phyloP scores from a whole-genome alignment of 331 rosid species.

The Malus hybrid region DNA sequence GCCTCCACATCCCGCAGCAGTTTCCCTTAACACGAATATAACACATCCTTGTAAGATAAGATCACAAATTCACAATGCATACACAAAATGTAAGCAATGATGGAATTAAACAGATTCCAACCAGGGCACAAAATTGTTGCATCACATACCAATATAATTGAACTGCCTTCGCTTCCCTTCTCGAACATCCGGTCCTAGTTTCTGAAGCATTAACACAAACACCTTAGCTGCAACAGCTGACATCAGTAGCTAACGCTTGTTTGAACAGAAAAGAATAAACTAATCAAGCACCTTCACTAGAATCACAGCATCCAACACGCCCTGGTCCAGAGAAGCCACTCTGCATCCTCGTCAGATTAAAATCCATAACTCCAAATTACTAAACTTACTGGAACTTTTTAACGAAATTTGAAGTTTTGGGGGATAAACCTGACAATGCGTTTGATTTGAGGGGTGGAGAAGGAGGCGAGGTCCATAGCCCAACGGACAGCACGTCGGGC shows the following conservation, averaged over 20 bases:
- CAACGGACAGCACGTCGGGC: constrained; percentile 80
- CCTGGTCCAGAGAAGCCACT: constrained; percentile 49
- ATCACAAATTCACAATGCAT: background rate
- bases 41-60: background rate
- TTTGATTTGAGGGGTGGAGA: constrained; percentile 74
- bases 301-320: constrained; percentile 63
- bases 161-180: constrained; percentile 90
- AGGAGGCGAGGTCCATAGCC: constrained; percentile 81
- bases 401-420: too few relatives aligned
- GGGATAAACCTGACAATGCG: constrained; percentile 51
- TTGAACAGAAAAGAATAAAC: constrained; percentile 10
- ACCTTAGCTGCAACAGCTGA: constrained; percentile 36
- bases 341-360: constrained; percentile 24
- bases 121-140: background rate
- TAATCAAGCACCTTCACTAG: constrained; percentile 57
- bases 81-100: background rate
- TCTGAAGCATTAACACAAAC: constrained; percentile 65
- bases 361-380: background rate
- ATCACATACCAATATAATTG: constrained; percentile 64
- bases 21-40: constrained; percentile 48
- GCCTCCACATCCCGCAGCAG: constrained; percentile 64
- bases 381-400: background rate
- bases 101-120: background rate
- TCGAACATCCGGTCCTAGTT: constrained; percentile 70
- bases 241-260: background rate